Base-by-base conservation (phyloP, 371 early-diverging fungal species). In the Mucor velutinosus region DNA sequence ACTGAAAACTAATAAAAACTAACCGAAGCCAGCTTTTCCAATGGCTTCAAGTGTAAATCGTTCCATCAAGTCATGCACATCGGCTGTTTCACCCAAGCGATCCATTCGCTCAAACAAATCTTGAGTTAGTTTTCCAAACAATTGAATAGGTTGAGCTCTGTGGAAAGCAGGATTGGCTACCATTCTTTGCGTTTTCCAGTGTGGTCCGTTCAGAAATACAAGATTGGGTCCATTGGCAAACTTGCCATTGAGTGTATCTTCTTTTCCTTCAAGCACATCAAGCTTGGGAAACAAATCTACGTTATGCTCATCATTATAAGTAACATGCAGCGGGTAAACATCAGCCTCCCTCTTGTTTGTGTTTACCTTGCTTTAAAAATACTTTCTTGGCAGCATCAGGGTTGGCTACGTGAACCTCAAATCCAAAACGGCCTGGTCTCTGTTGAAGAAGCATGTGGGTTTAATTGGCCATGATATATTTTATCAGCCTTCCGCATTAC, bases 81-180 rank as follows among this genome's bases (percentile, higher is more conserved):
- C 64, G 4, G 71, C 45, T 0, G 59, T 58, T n/a, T 57, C 27
- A 5, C 8, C 75, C 15, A 49, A 33, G 3, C 23, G 47, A 17
- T 80, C 76, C 55, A 80, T 71, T 7, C 30, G 23, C 19, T 60
- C 21, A 61, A 80, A 73, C 55, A 78, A 37, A 30, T 73, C 63
- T 45, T 72, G 29, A 0, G 77, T 64, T 0, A 76, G 25, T 3
- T 41, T 35, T 21, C 80, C 80, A 66, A 79, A 82, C 14, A 75
- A 21, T 12, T 69, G 60, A 4, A 80, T 69, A 30, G 78, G 80
- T 70, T 77, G 72, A 1, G 76, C 49, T 27, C 78, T 73, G 66
- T 76, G 76, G 55, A 82, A 82, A 3, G 77, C 79, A n/a, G 81
- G 81, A 29, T 82, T 84, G 11, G 75, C 60, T 6, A 69, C 41